Conservation (phyloP, 352 stramenopile species). For the Pseudoperonospora humuli region DNA sequence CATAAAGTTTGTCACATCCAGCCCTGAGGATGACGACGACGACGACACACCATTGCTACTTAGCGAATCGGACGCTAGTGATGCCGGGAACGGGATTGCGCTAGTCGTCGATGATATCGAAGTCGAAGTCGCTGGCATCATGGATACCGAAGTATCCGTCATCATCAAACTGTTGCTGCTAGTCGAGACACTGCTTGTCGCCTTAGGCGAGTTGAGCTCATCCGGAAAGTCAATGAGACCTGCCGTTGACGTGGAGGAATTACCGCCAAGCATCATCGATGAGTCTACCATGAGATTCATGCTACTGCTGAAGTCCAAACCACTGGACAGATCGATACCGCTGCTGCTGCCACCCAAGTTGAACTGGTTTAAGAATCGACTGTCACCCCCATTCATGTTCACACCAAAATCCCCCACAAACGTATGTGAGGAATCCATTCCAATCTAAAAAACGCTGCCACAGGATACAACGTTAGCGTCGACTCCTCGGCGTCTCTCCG, state of each 20-base stretch:
- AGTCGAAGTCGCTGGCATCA: constrained; percentile 24
- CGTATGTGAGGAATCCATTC: constrained; percentile 63
- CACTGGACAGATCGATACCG: constrained; percentile 35
- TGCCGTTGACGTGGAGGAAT: constrained; percentile 14
- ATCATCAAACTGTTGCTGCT: constrained; percentile 17
- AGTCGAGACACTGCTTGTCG: constrained; percentile 5
- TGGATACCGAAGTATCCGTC: constrained; percentile 21
- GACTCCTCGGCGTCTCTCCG: neutral
- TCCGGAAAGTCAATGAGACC: constrained; percentile 83
- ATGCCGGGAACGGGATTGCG: constrained; percentile 72
- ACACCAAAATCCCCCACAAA: constrained; percentile 73
- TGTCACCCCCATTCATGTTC: constrained; percentile 52
- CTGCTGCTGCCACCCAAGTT: constrained; percentile 29
- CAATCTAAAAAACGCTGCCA: neutral
- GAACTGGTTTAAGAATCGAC: constrained; percentile 72
- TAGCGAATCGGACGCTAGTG: constrained; percentile 54
- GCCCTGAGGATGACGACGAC: constrained; percentile 37
- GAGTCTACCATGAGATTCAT: constrained; percentile 67
- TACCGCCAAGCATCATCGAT: constrained; percentile 28
- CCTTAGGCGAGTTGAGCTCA: constrained; percentile 72
- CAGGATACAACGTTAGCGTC: constrained; percentile 2
- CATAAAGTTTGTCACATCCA: constrained; percentile 34
- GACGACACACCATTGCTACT: constrained; percentile 21
- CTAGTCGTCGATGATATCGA: constrained; percentile 29
- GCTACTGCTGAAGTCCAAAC: constrained; percentile 56